Evolutionary conservation across 441 rosid genomes (phyloP).

Genomic region (Sinapis alba): DNA sequence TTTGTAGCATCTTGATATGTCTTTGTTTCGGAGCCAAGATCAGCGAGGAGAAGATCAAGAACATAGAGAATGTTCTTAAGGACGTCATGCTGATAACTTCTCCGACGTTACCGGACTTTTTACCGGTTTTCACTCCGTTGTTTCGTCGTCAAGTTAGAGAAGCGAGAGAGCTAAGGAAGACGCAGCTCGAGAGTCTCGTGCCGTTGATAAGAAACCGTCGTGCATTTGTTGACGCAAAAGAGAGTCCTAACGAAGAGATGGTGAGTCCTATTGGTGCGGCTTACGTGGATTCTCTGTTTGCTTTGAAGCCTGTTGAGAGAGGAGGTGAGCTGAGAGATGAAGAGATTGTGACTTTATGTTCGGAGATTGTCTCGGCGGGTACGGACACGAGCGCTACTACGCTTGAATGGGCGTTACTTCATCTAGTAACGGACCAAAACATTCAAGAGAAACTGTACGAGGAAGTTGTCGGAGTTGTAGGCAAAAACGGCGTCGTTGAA

Average conservation of each 20-base stretch:
- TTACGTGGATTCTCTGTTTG: slow-evolving; percentile 74
- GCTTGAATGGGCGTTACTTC: slow-evolving; percentile 80
- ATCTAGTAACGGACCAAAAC: slow-evolving; percentile 61
- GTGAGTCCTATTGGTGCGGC: slow-evolving; percentile 89
- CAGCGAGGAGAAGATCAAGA: slow-evolving; percentile 57
- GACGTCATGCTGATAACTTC: slow-evolving; percentile 82
- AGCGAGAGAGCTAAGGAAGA: slow-evolving; percentile 64
- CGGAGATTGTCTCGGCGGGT: slow-evolving; percentile 85
- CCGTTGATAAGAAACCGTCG: slow-evolving; percentile 69
- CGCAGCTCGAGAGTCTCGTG: slow-evolving; percentile 72
- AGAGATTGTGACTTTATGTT: slow-evolving; percentile 79
- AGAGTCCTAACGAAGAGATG: slow-evolving; percentile 58
- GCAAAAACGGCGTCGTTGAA: slow-evolving; percentile 53
- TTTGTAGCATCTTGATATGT: slow-evolving; percentile 79
- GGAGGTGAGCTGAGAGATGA: slow-evolving; percentile 59
- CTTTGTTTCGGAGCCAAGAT: slow-evolving; percentile 91
- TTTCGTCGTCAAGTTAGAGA: slow-evolving; percentile 59
- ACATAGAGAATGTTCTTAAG: slow-evolving; percentile 67
- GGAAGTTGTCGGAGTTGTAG: slow-evolving; percentile 59
- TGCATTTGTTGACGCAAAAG: slow-evolving; percentile 53
- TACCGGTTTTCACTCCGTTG: slow-evolving; percentile 70
- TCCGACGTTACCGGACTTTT: slow-evolving; percentile 75
- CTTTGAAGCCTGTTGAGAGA: slow-evolving; percentile 43
- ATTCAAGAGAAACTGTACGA: slow-evolving; percentile 69
- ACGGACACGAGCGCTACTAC: slow-evolving; percentile 89